These are phyloP conservation scores for Pugionium dolabratum DNA, from an alignment of 345 rosid species.

Conservation along the genomic window DNA sequence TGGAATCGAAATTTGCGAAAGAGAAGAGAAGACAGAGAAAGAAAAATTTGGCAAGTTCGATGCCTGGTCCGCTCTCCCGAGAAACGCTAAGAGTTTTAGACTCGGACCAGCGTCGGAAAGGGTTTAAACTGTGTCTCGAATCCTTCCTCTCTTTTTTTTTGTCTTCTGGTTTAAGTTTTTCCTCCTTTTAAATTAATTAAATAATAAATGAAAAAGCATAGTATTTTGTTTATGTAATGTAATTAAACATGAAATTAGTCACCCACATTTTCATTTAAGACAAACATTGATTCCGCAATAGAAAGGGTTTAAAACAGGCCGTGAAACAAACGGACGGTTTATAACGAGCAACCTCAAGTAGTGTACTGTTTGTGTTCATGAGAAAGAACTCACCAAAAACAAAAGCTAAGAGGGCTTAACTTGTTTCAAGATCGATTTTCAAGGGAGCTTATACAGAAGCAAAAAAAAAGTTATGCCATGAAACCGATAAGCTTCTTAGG, in stretches of 20 bases:
- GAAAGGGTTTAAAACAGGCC: slow-evolving; percentile 2
- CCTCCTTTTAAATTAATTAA: background rate
- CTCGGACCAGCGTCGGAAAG: slow-evolving; percentile 20
- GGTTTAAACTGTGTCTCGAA: slow-evolving; percentile 12
- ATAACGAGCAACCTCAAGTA: slow-evolving; percentile 31
- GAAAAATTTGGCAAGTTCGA: too few relatives aligned
- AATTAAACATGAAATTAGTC: too few relatives aligned
- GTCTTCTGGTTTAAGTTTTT: too few relatives aligned
- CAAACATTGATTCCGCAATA: background rate
- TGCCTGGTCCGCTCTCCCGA: too few relatives aligned
- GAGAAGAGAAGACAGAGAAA: slow-evolving; percentile 19
- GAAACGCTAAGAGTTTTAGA: background rate
- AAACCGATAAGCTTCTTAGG: slow-evolving; percentile 38
- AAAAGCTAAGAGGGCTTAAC: slow-evolving; percentile 20
- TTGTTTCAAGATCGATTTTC: slow-evolving; percentile 19
- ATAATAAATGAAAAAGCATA: background rate
- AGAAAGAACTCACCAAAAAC: slow-evolving; percentile 17
- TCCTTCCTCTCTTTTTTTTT: background rate
- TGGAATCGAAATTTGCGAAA: background rate
- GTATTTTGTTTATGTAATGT: too few relatives aligned
- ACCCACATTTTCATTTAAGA: background rate
- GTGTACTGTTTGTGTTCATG: slow-evolving; percentile 25
- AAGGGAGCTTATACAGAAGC: slow-evolving; percentile 35
- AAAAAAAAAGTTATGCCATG: background rate
- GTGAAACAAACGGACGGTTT: slow-evolving; percentile 29